Evolutionary conservation across 2,329 filamentous ascomycete genomes (phyloP), one percentile per base, ranked within the genome.

Genomic region (Lojkania enalia): DNA sequence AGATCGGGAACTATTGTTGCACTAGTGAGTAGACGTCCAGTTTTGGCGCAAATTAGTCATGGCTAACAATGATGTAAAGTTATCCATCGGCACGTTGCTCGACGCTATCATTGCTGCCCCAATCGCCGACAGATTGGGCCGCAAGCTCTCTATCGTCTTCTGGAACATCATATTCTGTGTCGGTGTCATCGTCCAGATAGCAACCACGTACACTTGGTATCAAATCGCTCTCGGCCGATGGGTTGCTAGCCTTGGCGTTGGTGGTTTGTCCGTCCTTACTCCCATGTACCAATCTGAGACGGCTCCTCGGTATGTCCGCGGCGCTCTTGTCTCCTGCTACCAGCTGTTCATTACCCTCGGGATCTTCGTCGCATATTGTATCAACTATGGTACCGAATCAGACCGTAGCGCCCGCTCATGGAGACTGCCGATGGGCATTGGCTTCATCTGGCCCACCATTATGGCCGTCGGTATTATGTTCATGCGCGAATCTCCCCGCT

Each of bases 31-130:
- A 18, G 4, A 19, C n/a, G 20, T 18, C 9, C 20, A n/a, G 19
- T 15, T 29, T 20, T 14, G 12, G n/a, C n/a, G 20, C 21, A 20
- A 15, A 33, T 43, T 2, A 25, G 29, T 19, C 15, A 9, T 16
- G 19, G 20, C 27, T 53, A 25, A 55, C 29, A 11, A 7, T 12
- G 1, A 11, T 15, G 13, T 23, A 18, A 31, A 64, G 61, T 75
- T 90, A 13, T 89, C 85, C 0, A 84, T 85, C 16, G 87, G 87
- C 20, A 90, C 86, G 5, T 87, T 90, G 64, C 82, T 90, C 48
- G 87, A 87, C 20, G 80, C 86, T 4, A 73, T 90, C 2, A 67
- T 72, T 20, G 71, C 72, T 20, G 74, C 82, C 7, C 81, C 79
- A 19, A 70, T 87, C 29, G 80, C 83, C 27, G 84, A 87, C 49